Evolutionary conservation across 2,329 filamentous ascomycete species (phyloP).

Genomic region (Diaporthe ampelina): DNA sequence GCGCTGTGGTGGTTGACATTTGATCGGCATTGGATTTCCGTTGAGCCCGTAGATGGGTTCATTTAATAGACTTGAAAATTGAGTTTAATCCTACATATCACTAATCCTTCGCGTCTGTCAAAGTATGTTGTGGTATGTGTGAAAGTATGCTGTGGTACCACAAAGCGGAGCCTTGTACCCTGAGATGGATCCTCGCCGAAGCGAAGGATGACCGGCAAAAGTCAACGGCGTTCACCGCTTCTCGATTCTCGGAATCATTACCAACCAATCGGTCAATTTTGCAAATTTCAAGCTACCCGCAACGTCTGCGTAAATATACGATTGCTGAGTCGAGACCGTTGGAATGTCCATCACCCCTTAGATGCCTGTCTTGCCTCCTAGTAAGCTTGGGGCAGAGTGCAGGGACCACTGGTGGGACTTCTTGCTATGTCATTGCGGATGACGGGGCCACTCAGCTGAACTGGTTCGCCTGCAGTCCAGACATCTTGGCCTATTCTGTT

Average conservation of each 20-base stretch:
- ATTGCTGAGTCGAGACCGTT: slow-evolving; percentile 7
- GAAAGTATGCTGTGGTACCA: not conserved
- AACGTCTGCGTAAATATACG: not conserved
- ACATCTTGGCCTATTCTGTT: too few relatives aligned
- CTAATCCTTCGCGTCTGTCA: not conserved
- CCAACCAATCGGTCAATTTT: not conserved
- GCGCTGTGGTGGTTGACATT: not conserved
- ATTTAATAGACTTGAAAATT: not conserved
- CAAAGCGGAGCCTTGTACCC: not conserved
- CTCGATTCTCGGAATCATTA: not conserved
- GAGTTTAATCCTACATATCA: not conserved
- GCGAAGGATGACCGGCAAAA: not conserved
- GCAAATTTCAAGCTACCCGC: not conserved
- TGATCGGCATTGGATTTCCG: not conserved
- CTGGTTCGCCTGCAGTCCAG: not conserved
- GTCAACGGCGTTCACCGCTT: not conserved
- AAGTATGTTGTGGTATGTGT: not conserved
- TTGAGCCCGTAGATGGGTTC: not conserved
- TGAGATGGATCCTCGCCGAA: not conserved
- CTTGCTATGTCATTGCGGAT: not conserved
- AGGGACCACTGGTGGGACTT: not conserved
- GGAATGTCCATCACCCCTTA: not conserved
- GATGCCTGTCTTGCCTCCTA: slow-evolving; percentile 4
- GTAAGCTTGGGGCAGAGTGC: not conserved
- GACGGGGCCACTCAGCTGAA: not conserved